Base-by-base conservation (phyloP, 73 alveolate species). In the Blepharisma stoltei region DNA sequence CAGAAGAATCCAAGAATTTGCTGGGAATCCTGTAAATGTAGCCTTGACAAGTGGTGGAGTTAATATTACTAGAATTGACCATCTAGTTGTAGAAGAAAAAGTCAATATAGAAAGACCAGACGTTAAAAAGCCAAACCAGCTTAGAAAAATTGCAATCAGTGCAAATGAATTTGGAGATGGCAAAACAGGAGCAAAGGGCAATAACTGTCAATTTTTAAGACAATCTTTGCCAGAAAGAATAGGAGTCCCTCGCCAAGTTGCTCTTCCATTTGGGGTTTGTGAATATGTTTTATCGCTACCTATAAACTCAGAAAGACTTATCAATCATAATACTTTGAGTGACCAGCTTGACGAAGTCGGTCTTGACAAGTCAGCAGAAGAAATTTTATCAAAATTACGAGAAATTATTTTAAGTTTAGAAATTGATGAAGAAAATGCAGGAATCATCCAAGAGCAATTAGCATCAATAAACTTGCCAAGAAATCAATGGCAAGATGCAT, bases 401-500 rank as follows among this genome's bases (percentile, higher is more conserved):
- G 18, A n/a, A 20, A 25, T 20, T 20, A 25, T 60, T 8, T 14
- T 60, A 38, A 60, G 2, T 20, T 11, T 60, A 14, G 46, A 8
- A n/a, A n/a, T 60, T 14, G 18, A 11, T 60, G 46, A 20, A 0
- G 73, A 60, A 18, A 25, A 60, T 60, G 46, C 14, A 25, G 11
- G 18, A 9, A 18, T 60, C 2, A 9, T 90, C 47, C 84, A 90
- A 82, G 68, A 83, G 5, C 45, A 81, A 54, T 52, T 90, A 77
- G 37, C 86, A n/a, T 78, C 54, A 11, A 87, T 90, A 55, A 95
- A 95, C 27, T 70, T 86, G 1, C 81, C 78, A 55, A 83, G 82
- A 44, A 80, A 76, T 47, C 90, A 91, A 23, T 88, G 87, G 60
- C 82, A 69, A 32, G 48, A 50, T 54, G 95, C 94, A 32, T 91